Evolutionary conservation across 2,329 filamentous ascomycete species (phyloP).

Genomic region (Aspergillus sp.): DNA sequence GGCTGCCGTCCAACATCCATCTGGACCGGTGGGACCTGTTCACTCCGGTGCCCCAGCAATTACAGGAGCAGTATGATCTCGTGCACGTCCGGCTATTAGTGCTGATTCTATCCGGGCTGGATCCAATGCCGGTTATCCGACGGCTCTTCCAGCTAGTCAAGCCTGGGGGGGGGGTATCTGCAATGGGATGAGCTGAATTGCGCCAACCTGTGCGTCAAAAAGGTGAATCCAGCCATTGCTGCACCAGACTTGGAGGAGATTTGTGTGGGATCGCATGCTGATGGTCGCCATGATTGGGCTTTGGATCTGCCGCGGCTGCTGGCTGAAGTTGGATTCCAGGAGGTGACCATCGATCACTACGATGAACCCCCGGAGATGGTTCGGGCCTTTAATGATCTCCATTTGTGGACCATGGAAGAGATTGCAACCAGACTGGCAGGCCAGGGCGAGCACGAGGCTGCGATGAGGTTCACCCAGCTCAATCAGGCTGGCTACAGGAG

Average conservation of each 20-base stretch:
- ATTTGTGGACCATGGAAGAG: conserved; percentile 26
- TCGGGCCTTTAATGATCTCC: conserved; percentile 19
- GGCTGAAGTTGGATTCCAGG: conserved; percentile 15
- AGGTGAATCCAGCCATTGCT: too few species aligned
- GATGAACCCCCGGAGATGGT: conserved; percentile 17
- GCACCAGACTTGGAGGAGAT: conserved; percentile 22
- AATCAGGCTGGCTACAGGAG: conserved; percentile 18
- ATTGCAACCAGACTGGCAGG: conserved; percentile 18
- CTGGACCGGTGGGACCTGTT: too few species aligned
- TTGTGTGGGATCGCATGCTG: conserved; percentile 16
- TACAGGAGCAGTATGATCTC: too few species aligned
- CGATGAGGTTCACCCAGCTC: conserved; percentile 13
- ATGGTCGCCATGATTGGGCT: conserved; percentile 26
- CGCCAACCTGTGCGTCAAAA: too few species aligned
- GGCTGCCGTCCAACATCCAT: too few species aligned
- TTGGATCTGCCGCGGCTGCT: conserved; percentile 20
- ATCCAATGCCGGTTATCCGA: too few species aligned
- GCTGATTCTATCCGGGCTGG: too few species aligned
- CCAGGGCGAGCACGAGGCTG: conserved; percentile 14
- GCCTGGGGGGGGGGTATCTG: too few species aligned
- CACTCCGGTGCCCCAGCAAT: too few species aligned
- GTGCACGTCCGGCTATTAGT: too few species aligned
- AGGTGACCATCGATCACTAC: conserved; percentile 17
- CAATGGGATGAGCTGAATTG: too few species aligned
- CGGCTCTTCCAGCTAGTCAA: too few species aligned